phyloP scores from a whole-genome alignment of 148 eudicot genomes.

The Heliosperma pusillum region DNA sequence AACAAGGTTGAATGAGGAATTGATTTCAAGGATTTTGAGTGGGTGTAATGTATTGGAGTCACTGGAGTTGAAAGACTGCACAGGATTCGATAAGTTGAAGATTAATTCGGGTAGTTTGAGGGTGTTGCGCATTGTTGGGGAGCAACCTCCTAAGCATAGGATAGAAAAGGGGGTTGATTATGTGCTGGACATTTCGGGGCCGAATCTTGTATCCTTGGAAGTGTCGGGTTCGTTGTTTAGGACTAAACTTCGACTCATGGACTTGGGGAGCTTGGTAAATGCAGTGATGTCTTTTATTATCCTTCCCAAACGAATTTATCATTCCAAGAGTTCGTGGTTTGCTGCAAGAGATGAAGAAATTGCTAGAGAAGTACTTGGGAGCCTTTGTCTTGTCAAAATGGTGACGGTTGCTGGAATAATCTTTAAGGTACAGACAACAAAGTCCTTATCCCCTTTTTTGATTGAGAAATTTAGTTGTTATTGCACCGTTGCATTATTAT shows the following conservation, averaged over 20 bases:
- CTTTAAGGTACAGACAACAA: slow-evolving; percentile 28
- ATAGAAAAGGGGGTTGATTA: neutral
- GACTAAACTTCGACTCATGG: slow-evolving; percentile 16
- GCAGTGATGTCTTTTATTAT: slow-evolving; percentile 21
- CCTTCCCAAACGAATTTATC: neutral
- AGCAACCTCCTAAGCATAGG: neutral
- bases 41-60: slow-evolving; percentile 31
- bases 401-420: slow-evolving; percentile 21
- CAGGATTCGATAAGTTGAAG: slow-evolving; percentile 19
- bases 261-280: slow-evolving; percentile 22
- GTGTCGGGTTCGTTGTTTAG: slow-evolving; percentile 24
- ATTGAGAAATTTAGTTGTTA: neutral
- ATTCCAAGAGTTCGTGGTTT: neutral
- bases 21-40: slow-evolving; percentile 23
- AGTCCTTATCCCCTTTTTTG: neutral
- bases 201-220: slow-evolving; percentile 24
- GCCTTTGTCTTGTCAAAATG: slow-evolving; percentile 17
- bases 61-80: slow-evolving; percentile 24
- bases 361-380: slow-evolving; percentile 27
- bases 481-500: neutral
- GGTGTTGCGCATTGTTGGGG: slow-evolving; percentile 21
- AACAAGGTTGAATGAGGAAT: slow-evolving; percentile 2
- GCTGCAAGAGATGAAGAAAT: slow-evolving; percentile 20
- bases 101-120: slow-evolving; percentile 23
- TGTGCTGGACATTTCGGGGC: slow-evolving; percentile 24